Evolutionary conservation across 148 eudicot species (phyloP), one percentile per base, ranked within the genome.

Genomic region (Nepenthes gracilis): DNA sequence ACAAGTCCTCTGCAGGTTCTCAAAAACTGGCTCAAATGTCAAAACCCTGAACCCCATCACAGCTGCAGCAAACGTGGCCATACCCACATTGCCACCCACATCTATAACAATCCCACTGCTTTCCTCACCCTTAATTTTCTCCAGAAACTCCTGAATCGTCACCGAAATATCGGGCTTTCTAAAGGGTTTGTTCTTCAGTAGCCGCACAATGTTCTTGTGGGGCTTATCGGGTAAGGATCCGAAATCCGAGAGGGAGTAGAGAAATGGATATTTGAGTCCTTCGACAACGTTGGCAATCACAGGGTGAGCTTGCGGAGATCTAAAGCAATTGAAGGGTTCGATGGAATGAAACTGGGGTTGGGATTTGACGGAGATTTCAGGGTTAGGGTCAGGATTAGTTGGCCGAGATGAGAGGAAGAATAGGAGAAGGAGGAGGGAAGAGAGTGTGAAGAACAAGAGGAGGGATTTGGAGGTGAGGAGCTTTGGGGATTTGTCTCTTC

Each of bases 61-160:
- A 47, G 96, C 95, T 1, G 95, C 99, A 3, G 96, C 96, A 66
- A 93, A 93, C 10, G 70, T 74, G 9, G 97, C 99, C 99, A 93
- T 93, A 5, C 99, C 99, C 64, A 93, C 95, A 89, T 93, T 93
- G 2, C 89, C 97, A 14, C 99, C 99, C 5, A 93, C 95, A 83
- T 93, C 99, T 47, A 93, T 70, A 35, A 93, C 80, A 34, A 80
- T 57, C 35, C 99, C 99, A 59, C 40, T 64, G 64, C 66, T 73
- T 6, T 78, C 79, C 73, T 78, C 72, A 0, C 38, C 74, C 57
- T 11, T 62, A 78, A 81, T 70, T 73, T 65, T 70, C 35, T 68
- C 95, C 74, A 93, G 35, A 51, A 86, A 58, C 2, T 74, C 90
- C 71, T 93, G 99, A 40, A 93, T 70, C 10, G 92, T 81, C 5